Evolutionary conservation across 768 basidiomycete species (phyloP).

Genomic region (Termitomyces sp.): DNA sequence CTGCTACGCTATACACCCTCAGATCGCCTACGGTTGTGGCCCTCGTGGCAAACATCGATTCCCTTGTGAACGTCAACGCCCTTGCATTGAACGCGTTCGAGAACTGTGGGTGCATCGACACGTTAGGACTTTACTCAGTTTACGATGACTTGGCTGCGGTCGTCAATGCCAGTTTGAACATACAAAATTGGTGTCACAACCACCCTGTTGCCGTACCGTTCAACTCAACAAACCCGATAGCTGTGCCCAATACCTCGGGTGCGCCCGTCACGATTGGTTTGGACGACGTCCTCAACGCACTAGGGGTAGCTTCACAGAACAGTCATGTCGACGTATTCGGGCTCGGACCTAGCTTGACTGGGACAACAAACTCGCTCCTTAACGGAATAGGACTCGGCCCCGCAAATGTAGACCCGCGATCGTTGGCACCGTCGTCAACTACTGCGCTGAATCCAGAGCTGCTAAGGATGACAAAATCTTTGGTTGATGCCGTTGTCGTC

Average conservation of each 20-base stretch:
- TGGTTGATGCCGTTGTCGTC: conserved; percentile 18
- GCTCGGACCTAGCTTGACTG: background rate
- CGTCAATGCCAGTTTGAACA: conserved; percentile 10
- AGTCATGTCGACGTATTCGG: conserved; percentile 1
- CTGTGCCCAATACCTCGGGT: conserved; percentile 3
- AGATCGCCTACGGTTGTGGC: conserved; percentile 17
- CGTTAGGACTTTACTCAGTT: conserved; percentile 16
- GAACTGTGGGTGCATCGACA: conserved; percentile 18
- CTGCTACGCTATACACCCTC: conserved; percentile 17
- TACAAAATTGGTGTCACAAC: conserved; percentile 12
- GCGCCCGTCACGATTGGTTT: conserved; percentile 8
- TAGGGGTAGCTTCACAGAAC: conserved; percentile 7
- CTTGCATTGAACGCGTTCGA: conserved; percentile 16
- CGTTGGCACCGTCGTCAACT: background rate
- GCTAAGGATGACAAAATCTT: conserved; percentile 11
- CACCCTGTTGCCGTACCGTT: conserved; percentile 6
- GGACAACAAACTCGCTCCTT: conserved; percentile 1
- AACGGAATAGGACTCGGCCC: conserved; percentile 6
- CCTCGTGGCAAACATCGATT: conserved; percentile 16
- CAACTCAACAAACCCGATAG: background rate
- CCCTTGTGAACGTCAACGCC: conserved; percentile 17
- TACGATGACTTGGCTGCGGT: conserved; percentile 15
- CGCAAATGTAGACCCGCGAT: conserved; percentile 1
- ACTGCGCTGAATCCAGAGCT: conserved; percentile 14
- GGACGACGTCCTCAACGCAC: conserved; percentile 4